These are phyloP conservation scores for Pilatotrama ljubarskyi DNA, from an alignment of 768 basidiomycete genomes.

Conservation along the genomic window DNA sequence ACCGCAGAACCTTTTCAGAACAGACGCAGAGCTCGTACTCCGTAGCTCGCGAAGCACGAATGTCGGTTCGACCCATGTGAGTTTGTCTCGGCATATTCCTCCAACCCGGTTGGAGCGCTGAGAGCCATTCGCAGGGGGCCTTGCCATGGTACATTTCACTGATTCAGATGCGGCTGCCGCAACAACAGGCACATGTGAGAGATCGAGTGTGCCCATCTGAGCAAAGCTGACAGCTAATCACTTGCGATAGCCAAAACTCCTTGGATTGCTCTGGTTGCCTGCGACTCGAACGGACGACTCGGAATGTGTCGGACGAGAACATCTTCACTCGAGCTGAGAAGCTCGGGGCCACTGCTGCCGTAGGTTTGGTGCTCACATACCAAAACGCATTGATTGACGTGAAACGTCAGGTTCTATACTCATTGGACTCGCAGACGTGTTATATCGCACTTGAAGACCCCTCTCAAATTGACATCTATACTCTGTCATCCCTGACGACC, in stretches of 20 bases:
- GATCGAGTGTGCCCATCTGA: not conserved
- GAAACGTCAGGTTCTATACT: not conserved
- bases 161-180: conserved; percentile 50
- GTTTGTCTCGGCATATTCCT: not conserved
- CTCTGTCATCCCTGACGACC: not conserved
- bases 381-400: not conserved
- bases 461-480: not conserved
- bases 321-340: conserved; percentile 82
- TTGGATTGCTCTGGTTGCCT: conserved; percentile 88
- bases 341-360: conserved; percentile 77
- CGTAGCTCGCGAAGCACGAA: conserved; percentile 56
- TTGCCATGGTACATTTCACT: conserved; percentile 81
- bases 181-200: conserved; percentile 41
- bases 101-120: not conserved
- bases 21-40: conserved; percentile 31
- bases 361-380: conserved; percentile 35
- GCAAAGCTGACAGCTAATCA: not conserved
- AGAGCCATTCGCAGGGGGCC: conserved; percentile 55
- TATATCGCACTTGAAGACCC: not conserved
- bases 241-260: conserved; percentile 59
- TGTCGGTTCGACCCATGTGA: not conserved
- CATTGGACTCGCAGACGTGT: not conserved
- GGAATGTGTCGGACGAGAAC: conserved; percentile 58
- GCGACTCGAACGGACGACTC: conserved; percentile 79
- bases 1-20: conserved; percentile 46